Percentiles rank a stretch among this genome's conserved stretches.
phyloP scores from a whole-genome alignment of 805 yeast genomes.

The Monosporozyma aerobia region DNA sequence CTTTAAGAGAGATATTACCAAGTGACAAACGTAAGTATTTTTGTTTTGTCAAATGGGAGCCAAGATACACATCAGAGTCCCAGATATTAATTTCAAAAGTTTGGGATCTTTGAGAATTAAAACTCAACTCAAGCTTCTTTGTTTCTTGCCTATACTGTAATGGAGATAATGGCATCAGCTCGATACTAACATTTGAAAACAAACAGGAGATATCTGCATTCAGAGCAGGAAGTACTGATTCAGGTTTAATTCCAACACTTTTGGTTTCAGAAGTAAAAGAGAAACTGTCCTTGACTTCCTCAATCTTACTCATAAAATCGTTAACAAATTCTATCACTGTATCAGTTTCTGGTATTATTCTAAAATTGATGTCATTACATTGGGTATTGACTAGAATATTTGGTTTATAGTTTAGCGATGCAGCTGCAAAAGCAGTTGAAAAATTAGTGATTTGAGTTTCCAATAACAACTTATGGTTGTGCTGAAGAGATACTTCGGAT shows the following conservation, averaged over 20 bases:
- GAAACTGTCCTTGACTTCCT: background rate
- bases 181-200: constrained; percentile 19
- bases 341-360: constrained; percentile 16
- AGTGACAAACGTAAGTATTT: constrained; percentile 21
- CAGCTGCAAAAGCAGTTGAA: constrained; percentile 13
- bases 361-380: constrained; percentile 16
- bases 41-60: constrained; percentile 21
- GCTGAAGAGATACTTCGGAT: constrained; percentile 15
- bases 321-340: constrained; percentile 9
- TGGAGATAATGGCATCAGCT: constrained; percentile 20
- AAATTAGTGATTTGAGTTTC: constrained; percentile 18
- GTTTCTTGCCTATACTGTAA: constrained; percentile 18
- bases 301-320: constrained; percentile 5
- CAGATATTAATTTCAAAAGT: constrained; percentile 14
- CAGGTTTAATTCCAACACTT: background rate
- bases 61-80: constrained; percentile 20
- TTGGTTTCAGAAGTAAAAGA: background rate
- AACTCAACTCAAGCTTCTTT: constrained; percentile 13
- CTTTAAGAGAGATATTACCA: constrained; percentile 15
- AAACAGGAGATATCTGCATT: constrained; percentile 8
- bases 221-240: background rate
- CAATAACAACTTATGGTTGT: constrained; percentile 10
- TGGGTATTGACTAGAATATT: constrained; percentile 12
- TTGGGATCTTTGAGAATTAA: constrained; percentile 11
- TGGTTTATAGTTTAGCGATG: constrained; percentile 10